phyloP scores from a whole-genome alignment of 768 basidiomycete species.

The Termitomyces sp. region DNA sequence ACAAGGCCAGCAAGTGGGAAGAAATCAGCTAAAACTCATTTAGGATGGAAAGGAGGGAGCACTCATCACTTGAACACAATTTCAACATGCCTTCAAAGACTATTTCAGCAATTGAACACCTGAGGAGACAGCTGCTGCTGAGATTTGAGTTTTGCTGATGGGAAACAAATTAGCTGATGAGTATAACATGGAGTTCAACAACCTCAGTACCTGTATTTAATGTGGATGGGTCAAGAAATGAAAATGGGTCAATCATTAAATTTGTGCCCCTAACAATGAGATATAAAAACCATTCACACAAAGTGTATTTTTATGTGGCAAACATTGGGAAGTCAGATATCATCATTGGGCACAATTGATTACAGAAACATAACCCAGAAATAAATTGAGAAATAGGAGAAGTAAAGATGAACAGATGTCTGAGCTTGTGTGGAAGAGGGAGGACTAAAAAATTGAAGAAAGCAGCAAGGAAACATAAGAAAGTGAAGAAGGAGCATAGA shows the following conservation, averaged over 20 bases:
- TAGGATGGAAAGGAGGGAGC: not conserved
- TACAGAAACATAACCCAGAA: not conserved
- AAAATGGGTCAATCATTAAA: not conserved
- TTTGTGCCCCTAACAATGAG: not conserved
- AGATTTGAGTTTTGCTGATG: too few relatives aligned
- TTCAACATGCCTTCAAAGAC: too few relatives aligned
- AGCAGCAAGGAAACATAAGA: not conserved
- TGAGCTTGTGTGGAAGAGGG: not conserved
- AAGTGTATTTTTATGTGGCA: not conserved
- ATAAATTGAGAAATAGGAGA: not conserved
- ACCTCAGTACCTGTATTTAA: too few relatives aligned
- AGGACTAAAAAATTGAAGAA: not conserved
- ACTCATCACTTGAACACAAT: too few relatives aligned
- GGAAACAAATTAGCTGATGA: too few relatives aligned
- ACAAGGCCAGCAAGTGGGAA: too few relatives aligned
- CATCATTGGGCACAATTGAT: constrained; percentile 3
- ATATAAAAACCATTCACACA: not conserved
- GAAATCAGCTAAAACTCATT: not conserved
- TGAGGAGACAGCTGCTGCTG: too few relatives aligned
- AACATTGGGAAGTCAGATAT: not conserved
- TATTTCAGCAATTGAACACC: too few relatives aligned
- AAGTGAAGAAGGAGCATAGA: not conserved
- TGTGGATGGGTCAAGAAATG: not conserved
- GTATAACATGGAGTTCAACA: too few relatives aligned
- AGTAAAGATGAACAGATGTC: not conserved